Evolutionary conservation across 306 rosid species (phyloP), one percentile per base, ranked within the genome.

Genomic region (Corylus heterophylla): DNA sequence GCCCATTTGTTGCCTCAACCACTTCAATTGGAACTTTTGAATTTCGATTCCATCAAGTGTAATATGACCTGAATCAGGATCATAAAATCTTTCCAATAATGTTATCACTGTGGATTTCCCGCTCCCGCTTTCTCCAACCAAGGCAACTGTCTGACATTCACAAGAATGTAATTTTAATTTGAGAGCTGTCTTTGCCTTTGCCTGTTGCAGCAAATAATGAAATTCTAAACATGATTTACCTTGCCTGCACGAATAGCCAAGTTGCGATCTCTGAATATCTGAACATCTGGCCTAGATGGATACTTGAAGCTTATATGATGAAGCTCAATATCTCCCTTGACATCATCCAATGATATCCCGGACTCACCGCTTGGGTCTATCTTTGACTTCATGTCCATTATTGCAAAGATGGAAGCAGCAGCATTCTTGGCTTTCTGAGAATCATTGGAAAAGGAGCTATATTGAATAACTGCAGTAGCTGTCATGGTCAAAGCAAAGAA

Each of bases 1-100:
- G 0, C 98, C 98, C 96, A 94, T 92, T 16, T 90, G 97, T n/a
- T 92, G 94, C 82, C 98, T 90, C 89, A 94, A 74, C 98, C 98
- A 94, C 55, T 89, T 92, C n/a, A 94, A 77, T 7, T 92, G 68
- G 20, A 89, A 74, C 44, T 83, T 69, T 4, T 87, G 80, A 42
- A 94, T 88, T 78, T 92, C 94, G 27, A 87, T 71, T 12, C 97
- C 97, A 74, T 94, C 98, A 25, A 94, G 85, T 69, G 87, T 90
- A 69, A 94, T 92, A 66, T 80, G 80, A 27, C 97, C 98, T 55
- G 94, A 89, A 73, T 92, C 97, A 2, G 97, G 97, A 77, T 94
- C 89, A 81, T 94, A 94, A 80, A 94, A 94, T 85, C 98, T 89
- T 47, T 94, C 92, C 59, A 94, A 73, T 84, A 94, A 82, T 20